These are phyloP conservation scores for Aleurites moluccanus DNA, from an alignment of 441 rosid genomes.

Conservation along the genomic window DNA sequence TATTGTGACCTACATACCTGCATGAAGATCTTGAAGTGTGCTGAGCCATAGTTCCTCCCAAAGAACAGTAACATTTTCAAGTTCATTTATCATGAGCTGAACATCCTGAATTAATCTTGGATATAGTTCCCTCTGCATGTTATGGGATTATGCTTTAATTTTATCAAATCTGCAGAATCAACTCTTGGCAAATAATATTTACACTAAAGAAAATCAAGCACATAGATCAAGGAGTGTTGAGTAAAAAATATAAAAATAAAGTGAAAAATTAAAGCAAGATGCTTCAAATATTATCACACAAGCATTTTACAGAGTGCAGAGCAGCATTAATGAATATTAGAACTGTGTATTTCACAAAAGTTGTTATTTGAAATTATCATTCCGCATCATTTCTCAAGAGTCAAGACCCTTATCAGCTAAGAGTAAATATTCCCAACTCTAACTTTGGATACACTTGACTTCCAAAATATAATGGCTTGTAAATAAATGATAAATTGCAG, in stretches of 20 bases:
- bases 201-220: conserved; percentile 17
- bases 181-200: conserved; percentile 8
- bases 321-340: not conserved
- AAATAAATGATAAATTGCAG: not conserved
- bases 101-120: conserved; percentile 95
- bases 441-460: not conserved
- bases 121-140: conserved; percentile 77
- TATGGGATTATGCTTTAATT: conserved; percentile 30
- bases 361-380: not conserved
- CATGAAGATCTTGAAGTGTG: conserved; percentile 97
- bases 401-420: conserved; percentile 7
- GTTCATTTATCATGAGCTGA: conserved; percentile 94
- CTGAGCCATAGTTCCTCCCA: conserved; percentile 99
- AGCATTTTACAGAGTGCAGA: not conserved
- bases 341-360: conserved; percentile 12
- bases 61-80: conserved; percentile 91
- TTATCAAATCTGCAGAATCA: conserved; percentile 8
- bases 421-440: not conserved
- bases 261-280: not conserved
- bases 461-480: not conserved
- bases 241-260: not conserved
- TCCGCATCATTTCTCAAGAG: conserved; percentile 8
- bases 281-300: not conserved
- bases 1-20: conserved; percentile 52
- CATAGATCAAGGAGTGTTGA: not conserved